Base-by-base conservation (phyloP, 1,284 basidiomycete species). In the Boletus austroedulis region DNA sequence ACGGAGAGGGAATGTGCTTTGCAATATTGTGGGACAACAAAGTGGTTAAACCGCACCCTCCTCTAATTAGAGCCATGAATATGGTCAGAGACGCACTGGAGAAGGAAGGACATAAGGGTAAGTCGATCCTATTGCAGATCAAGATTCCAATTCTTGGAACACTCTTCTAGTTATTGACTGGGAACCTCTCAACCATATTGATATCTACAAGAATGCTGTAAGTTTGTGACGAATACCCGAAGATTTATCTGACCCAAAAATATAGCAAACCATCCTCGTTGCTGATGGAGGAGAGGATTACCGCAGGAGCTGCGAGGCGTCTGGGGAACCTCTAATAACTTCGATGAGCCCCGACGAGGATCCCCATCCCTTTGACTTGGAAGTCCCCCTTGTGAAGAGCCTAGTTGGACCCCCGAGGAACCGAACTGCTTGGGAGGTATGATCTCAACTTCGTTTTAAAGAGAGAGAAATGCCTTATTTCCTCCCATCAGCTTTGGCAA, bases 51-150 rank as follows among this genome's bases (percentile, higher is more conserved):
- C 91, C 92, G 2, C 84, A 89, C 59, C 90, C 92, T 1, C 90
- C 92, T 0, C 73, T 93, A n/a, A 72, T 70, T 12, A 78, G 90
- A 36, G 90, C 85, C 0, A 73, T 94, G 58, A 76, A 82, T 60
- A 78, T 80, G 58, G 79, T 82, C 5, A 85, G 83, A 69, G 72
- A 76, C 2, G 87, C 86, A 0, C 73, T 94, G 19, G 66, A 83
- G 51, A 79, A 76, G 10, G 86, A 86, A 12, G 92, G 92, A 0
- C 90, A 93, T 67, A 78, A 80, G 65, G 84, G 85, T 83, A 58
- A 55, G 68, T 15, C 15, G 14, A 21, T 29, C 4, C 7, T 14
- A 47, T 31, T 36, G 38, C 19, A 8, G 49, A 50, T 40, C 11
- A 0, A 0, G 11, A 17, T 26, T 19, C 12, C 4, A 31, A 24